Evolutionary conservation across 306 rosid species (phyloP).

Genomic region (Calophaca sinica): DNA sequence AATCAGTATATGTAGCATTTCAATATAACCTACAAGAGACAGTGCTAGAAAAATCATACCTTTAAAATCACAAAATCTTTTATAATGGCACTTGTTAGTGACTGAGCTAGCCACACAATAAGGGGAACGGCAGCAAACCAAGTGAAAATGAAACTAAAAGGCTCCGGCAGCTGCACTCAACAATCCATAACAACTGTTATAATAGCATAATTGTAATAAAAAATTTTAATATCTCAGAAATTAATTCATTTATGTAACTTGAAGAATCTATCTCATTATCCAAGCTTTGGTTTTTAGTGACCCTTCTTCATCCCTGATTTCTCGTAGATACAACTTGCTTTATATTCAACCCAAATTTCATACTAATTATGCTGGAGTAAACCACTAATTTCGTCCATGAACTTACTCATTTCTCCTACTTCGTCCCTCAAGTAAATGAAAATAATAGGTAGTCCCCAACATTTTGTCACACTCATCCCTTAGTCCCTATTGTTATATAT

Average conservation of each 20-base stretch:
- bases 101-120: conserved; percentile 75
- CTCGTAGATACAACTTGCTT: conserved; percentile 11
- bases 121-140: conserved; percentile 99
- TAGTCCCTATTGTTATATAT: too few species aligned
- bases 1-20: conserved; percentile 27
- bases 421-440: too few species aligned
- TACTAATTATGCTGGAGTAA: too few species aligned
- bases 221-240: background rate
- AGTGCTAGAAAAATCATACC: conserved; percentile 53
- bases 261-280: conserved; percentile 26
- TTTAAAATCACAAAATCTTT: conserved; percentile 86
- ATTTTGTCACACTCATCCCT: too few species aligned
- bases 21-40: background rate
- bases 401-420: too few species aligned
- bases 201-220: conserved; percentile 21
- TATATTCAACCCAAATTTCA: background rate
- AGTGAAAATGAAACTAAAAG: conserved; percentile 90
- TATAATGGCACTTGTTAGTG: conserved; percentile 74
- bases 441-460: too few species aligned
- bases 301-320: background rate
- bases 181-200: conserved; percentile 37
- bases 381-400: too few species aligned
- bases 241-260: conserved; percentile 5
- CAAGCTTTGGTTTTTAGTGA: conserved; percentile 1
- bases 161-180: conserved; percentile 89